These are phyloP conservation scores for Lactifluus subvellereus DNA, from an alignment of 768 basidiomycete genomes.

Conservation along the genomic window DNA sequence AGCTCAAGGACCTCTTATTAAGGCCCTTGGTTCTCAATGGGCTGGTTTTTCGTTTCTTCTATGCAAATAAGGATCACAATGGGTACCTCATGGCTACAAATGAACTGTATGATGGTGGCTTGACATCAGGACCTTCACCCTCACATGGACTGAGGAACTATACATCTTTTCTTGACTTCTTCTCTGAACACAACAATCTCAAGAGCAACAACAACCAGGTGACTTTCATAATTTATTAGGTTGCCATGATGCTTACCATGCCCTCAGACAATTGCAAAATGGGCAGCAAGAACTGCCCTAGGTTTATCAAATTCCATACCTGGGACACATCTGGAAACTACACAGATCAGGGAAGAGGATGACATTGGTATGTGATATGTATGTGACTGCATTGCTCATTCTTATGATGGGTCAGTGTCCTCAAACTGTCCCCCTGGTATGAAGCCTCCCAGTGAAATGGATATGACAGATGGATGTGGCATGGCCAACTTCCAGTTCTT, in stretches of 20 bases:
- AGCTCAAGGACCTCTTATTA: conserved; percentile 39
- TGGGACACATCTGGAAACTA: conserved; percentile 38
- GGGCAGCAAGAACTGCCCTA: conserved; percentile 55
- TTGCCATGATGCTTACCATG: neutral
- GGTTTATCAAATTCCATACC: conserved; percentile 62
- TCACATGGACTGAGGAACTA: conserved; percentile 12
- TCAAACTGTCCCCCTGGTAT: conserved; percentile 20
- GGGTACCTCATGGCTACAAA: conserved; percentile 53
- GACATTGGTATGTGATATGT: conserved; percentile 44
- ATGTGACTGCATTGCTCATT: neutral
- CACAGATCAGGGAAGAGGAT: conserved; percentile 35
- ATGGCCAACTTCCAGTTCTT: conserved; percentile 55
- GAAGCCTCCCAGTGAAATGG: conserved; percentile 29
- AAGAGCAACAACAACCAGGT: conserved; percentile 47
- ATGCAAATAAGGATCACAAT: conserved; percentile 47
- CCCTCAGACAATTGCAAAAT: conserved; percentile 56
- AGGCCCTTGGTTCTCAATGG: conserved; percentile 50
- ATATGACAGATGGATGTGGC: conserved; percentile 72
- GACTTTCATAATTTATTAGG: conserved; percentile 9
- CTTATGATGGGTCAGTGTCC: conserved; percentile 26
- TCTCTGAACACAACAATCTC: conserved; percentile 52
- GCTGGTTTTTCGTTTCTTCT: conserved; percentile 54
- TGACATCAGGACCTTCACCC: neutral
- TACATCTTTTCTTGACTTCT: conserved; percentile 41
- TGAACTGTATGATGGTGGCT: conserved; percentile 32